phyloP scores from a whole-genome alignment of 1,284 basidiomycete genomes.

The Marasmius tenuissimus region DNA sequence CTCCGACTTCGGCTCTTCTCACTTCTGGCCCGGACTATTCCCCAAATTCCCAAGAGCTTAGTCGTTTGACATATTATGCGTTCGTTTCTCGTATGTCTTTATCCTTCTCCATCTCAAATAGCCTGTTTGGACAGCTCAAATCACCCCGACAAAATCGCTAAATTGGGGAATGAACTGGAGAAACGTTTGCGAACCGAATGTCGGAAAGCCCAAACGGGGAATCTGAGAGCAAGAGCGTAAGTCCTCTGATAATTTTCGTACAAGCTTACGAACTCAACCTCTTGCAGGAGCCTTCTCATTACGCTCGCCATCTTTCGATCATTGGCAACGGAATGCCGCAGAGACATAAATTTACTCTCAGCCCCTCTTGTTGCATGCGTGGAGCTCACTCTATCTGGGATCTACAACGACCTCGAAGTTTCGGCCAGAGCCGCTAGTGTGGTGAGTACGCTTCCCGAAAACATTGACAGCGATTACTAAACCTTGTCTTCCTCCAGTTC shows the following conservation, averaged over 20 bases:
- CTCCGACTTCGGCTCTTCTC: slow-evolving; percentile 75
- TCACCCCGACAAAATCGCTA: slow-evolving; percentile 86
- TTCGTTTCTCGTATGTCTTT: slow-evolving; percentile 21
- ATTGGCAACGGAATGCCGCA: slow-evolving; percentile 87
- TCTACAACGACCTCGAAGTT: slow-evolving; percentile 82
- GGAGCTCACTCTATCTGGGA: slow-evolving; percentile 59
- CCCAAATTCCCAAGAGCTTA: slow-evolving; percentile 89
- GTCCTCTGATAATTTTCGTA: slow-evolving; percentile 30
- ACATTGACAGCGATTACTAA: neutral
- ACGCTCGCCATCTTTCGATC: slow-evolving; percentile 85
- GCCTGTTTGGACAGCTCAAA: slow-evolving; percentile 46
- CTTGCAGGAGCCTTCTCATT: slow-evolving; percentile 75
- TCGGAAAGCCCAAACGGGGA: slow-evolving; percentile 66
- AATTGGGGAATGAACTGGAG: slow-evolving; percentile 84
- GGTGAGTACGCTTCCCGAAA: slow-evolving; percentile 44
- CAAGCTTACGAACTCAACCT: slow-evolving; percentile 5
- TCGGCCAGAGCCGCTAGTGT: slow-evolving; percentile 81
- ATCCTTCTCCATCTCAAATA: neutral
- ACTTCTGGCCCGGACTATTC: slow-evolving; percentile 79
- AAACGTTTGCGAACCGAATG: slow-evolving; percentile 74
- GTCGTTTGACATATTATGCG: slow-evolving; percentile 91
- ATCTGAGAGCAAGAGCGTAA: slow-evolving; percentile 80
- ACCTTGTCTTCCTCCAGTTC: slow-evolving; percentile 55
- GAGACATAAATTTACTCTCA: slow-evolving; percentile 84
- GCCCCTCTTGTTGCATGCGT: slow-evolving; percentile 77